phyloP scores from a whole-genome alignment of 2,329 filamentous ascomycete genomes.

The Aureobasidium sp. region DNA sequence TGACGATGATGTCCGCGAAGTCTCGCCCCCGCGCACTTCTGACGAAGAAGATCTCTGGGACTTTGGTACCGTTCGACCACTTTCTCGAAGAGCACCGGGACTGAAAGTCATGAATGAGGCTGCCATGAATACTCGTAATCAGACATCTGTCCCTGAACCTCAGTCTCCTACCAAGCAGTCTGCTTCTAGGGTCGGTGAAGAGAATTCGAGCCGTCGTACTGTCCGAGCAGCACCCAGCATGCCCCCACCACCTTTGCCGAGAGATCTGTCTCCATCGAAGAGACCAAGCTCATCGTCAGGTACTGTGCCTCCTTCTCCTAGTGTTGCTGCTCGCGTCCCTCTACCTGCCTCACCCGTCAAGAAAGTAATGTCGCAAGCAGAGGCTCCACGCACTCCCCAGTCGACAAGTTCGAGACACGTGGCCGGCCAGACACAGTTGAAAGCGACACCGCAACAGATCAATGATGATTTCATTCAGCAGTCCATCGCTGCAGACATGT shows the following conservation, averaged over 20 bases:
- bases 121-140: conserved; percentile 66
- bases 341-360: conserved; percentile 42
- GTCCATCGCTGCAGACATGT: conserved; percentile 40
- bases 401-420: conserved; percentile 24
- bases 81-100: conserved; percentile 59
- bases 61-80: conserved; percentile 87
- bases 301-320: conserved; percentile 30
- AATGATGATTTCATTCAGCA: conserved; percentile 44
- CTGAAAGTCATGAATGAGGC: conserved; percentile 72
- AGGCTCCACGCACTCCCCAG: conserved; percentile 24
- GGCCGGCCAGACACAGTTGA: conserved; percentile 25
- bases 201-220: conserved; percentile 15
- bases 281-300: conserved; percentile 25
- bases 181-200: conserved; percentile 15
- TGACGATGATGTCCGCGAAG: conserved; percentile 54
- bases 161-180: conserved; percentile 21
- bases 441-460: conserved; percentile 26
- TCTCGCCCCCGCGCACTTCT: conserved; percentile 37
- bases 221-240: conserved; percentile 19
- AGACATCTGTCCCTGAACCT: conserved; percentile 19
- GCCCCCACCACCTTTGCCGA: conserved; percentile 30
- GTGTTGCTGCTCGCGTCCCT: conserved; percentile 37
- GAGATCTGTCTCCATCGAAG: conserved; percentile 39
- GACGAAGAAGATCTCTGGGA: conserved; percentile 92
- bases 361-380: conserved; percentile 31